phyloP scores from a whole-genome alignment of 805 yeast species.

The Saccharomycopsis sp. region DNA sequence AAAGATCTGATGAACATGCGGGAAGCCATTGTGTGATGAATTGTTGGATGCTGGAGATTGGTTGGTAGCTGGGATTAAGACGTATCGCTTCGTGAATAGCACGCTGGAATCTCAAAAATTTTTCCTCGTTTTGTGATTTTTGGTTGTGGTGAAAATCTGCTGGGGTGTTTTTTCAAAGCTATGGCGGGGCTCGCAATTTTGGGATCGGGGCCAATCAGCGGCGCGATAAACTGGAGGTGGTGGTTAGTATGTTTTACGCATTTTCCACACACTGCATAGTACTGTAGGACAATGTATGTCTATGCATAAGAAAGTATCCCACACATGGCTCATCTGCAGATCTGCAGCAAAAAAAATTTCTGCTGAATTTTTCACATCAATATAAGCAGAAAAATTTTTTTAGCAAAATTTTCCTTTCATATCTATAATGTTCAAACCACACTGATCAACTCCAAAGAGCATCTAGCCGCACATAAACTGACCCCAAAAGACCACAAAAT shows the following conservation, averaged over 20 bases:
- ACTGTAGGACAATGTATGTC: too few relatives aligned
- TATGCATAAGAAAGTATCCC: not conserved
- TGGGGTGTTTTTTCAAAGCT: not conserved
- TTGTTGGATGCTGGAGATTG: not conserved
- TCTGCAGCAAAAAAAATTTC: not conserved
- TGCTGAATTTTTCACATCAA: not conserved
- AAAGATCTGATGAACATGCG: slow-evolving; percentile 63
- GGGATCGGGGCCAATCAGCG: not conserved
- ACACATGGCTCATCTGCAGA: not conserved
- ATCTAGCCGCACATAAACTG: too few relatives aligned
- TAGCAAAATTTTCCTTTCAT: not conserved
- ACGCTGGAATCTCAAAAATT: not conserved
- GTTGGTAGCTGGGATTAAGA: not conserved
- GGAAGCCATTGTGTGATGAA: slow-evolving; percentile 41
- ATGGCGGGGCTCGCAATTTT: too few relatives aligned
- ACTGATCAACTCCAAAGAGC: too few relatives aligned
- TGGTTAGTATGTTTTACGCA: not conserved
- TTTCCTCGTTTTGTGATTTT: not conserved
- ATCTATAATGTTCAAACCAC: not conserved
- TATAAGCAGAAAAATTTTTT: not conserved
- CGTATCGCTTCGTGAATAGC: not conserved
- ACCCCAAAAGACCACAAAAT: not conserved
- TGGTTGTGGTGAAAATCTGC: not conserved
- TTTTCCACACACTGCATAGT: too few relatives aligned
- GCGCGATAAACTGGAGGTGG: not conserved